These are phyloP conservation scores for Nicotiana benthamiana DNA, from an alignment of 257 asterid genomes.

Conservation along the genomic window DNA sequence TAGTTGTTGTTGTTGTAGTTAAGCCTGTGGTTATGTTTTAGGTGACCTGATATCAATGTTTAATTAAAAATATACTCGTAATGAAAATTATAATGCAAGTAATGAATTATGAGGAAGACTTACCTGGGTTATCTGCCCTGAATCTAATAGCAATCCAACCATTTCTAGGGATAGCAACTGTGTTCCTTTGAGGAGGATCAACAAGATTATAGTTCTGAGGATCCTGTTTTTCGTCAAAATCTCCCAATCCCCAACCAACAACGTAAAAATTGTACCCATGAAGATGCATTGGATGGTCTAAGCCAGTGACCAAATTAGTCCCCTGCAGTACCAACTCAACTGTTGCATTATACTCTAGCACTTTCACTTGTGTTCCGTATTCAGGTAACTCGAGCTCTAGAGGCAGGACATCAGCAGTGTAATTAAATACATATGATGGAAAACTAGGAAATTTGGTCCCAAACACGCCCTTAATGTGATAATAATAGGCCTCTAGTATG, in stretches of 20 bases:
- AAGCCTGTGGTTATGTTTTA: no score
- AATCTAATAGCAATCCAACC: slow-evolving; percentile 71
- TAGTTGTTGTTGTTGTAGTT: no score
- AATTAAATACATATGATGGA: slow-evolving; percentile 36
- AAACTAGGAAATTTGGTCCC: slow-evolving; percentile 21
- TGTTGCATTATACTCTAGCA: slow-evolving; percentile 17
- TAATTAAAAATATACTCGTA: no score
- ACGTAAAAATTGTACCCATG: slow-evolving; percentile 61
- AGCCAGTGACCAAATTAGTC: slow-evolving; percentile 39
- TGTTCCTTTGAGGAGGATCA: slow-evolving; percentile 53
- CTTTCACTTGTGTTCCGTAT: neutral
- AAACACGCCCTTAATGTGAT: slow-evolving; percentile 19
- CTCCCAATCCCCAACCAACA: slow-evolving; percentile 66
- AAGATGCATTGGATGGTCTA: slow-evolving; percentile 77
- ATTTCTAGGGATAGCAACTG: slow-evolving; percentile 39
- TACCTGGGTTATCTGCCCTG: slow-evolving; percentile 68
- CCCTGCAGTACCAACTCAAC: slow-evolving; percentile 57
- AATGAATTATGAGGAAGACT: neutral
- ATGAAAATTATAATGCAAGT: neutral
- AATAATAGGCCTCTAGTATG: slow-evolving; percentile 40
- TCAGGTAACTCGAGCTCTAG: slow-evolving; percentile 18
- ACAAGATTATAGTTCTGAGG: slow-evolving; percentile 50
- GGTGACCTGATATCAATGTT: no score
- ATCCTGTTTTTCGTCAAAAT: slow-evolving; percentile 33
- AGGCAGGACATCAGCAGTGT: slow-evolving; percentile 29